phyloP scores from a whole-genome alignment of 129 eudicot genomes.

The Chrysanthemum seticuspe region DNA sequence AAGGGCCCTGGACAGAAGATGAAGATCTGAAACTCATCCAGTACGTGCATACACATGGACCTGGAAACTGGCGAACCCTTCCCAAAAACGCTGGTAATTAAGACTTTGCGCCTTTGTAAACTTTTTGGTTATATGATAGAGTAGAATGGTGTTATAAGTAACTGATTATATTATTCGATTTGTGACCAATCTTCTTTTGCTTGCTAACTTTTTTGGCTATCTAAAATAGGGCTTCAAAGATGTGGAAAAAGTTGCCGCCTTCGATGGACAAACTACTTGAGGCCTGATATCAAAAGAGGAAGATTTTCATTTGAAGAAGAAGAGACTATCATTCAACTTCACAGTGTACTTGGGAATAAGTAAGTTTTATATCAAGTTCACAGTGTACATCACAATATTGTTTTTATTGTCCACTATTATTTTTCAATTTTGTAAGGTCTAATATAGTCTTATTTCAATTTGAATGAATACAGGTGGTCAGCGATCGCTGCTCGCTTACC shows the following conservation, averaged over 20 bases:
- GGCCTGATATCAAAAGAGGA: constrained; percentile 82
- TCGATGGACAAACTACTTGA: constrained; percentile 73
- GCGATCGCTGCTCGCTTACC: constrained; percentile 61
- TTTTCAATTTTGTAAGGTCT: background rate
- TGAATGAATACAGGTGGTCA: constrained; percentile 48
- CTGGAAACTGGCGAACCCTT: constrained; percentile 66
- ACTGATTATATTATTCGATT: background rate
- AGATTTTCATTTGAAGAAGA: constrained; percentile 77
- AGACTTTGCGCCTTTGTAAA: background rate
- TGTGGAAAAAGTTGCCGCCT: constrained; percentile 74
- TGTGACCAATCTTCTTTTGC: no score
- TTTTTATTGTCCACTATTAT: background rate
- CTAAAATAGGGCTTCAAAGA: constrained; percentile 59
- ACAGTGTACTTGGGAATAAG: constrained; percentile 75
- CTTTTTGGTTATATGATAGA: background rate
- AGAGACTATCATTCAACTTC: constrained; percentile 69
- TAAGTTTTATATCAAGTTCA: constrained; percentile 21
- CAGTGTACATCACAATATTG: background rate
- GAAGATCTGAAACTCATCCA: constrained; percentile 62
- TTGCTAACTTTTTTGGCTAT: no score
- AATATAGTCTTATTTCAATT: background rate
- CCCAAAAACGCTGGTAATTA: constrained; percentile 58
- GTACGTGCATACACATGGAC: constrained; percentile 46
- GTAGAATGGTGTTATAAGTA: no score
- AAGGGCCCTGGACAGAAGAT: constrained; percentile 81